Evolutionary conservation across 495 filamentous ascomycete species (phyloP).

Genomic region (Diplogelasinospora grovesii): DNA sequence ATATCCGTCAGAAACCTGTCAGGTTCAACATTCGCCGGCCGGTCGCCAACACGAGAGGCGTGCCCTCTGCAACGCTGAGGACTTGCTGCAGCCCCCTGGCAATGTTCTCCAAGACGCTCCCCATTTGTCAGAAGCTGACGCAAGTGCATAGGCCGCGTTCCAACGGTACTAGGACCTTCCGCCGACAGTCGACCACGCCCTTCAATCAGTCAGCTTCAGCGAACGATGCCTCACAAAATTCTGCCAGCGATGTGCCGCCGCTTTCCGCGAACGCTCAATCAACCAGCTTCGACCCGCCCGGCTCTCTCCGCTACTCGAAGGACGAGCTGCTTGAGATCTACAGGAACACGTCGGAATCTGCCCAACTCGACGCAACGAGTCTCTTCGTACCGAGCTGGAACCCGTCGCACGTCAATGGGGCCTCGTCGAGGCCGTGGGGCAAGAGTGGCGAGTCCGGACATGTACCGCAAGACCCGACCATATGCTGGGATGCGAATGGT

Average conservation of each 20-base stretch:
- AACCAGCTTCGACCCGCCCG: constrained; percentile 41
- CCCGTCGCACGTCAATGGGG: constrained; percentile 58
- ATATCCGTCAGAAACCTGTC: too few relatives aligned
- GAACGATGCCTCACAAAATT: constrained; percentile 16
- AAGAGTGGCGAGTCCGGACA: constrained; percentile 63
- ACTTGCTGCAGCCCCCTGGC: too few relatives aligned
- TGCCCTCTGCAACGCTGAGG: background rate
- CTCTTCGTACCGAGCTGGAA: constrained; percentile 73
- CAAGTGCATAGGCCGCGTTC: constrained; percentile 32
- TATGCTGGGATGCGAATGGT: constrained; percentile 87
- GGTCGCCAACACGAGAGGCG: background rate
- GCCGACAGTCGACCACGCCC: constrained; percentile 62
- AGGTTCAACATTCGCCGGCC: too few relatives aligned
- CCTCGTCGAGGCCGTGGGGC: constrained; percentile 63
- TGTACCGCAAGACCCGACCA: constrained; percentile 46
- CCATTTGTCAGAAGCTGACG: too few relatives aligned
- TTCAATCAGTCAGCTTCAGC: constrained; percentile 28
- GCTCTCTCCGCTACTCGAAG: constrained; percentile 58
- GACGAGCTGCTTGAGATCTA: constrained; percentile 77
- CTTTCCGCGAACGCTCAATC: constrained; percentile 15
- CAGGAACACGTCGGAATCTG: constrained; percentile 47
- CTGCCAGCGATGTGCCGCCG: constrained; percentile 8
- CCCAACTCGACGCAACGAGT: constrained; percentile 54
- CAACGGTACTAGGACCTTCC: constrained; percentile 84
- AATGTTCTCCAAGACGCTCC: too few relatives aligned